These are phyloP conservation scores for Grifola frondosa DNA, from an alignment of 1,284 basidiomycete genomes.

Conservation along the genomic window DNA sequence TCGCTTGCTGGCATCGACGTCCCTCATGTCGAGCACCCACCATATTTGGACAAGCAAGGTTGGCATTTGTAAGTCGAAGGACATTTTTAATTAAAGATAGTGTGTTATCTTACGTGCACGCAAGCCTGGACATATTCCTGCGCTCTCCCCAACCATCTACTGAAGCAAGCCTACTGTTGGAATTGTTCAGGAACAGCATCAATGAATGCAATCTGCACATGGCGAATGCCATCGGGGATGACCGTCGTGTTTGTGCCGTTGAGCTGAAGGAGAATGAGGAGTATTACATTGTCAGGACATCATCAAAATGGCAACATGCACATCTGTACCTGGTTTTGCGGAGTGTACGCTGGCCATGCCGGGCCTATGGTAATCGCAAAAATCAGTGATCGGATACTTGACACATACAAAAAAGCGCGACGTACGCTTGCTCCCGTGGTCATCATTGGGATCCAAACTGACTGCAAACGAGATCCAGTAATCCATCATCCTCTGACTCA, in stretches of 20 bases:
- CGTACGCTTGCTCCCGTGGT: constrained; percentile 38
- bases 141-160: no score
- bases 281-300: no score
- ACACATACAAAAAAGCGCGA: constrained; percentile 3
- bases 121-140: no score
- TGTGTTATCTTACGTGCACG: no score
- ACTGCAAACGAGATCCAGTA: constrained; percentile 55
- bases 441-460: constrained; percentile 50
- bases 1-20: no score
- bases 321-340: constrained; percentile 13
- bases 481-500: constrained; percentile 44
- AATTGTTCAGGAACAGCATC: constrained; percentile 5
- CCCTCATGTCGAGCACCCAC: no score
- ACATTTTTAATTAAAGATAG: no score
- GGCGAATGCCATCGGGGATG: background rate
- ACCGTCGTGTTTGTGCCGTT: background rate
- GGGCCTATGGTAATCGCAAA: constrained; percentile 15
- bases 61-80: no score
- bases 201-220: background rate
- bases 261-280: constrained; percentile 6
- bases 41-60: no score
- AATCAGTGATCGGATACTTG: background rate
- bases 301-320: no score
- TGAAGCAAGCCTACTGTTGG: background rate
- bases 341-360: constrained; percentile 16